Evolutionary conservation across 2,329 filamentous ascomycete genomes (phyloP).

Genomic region (Nigrospora sphaerica): DNA sequence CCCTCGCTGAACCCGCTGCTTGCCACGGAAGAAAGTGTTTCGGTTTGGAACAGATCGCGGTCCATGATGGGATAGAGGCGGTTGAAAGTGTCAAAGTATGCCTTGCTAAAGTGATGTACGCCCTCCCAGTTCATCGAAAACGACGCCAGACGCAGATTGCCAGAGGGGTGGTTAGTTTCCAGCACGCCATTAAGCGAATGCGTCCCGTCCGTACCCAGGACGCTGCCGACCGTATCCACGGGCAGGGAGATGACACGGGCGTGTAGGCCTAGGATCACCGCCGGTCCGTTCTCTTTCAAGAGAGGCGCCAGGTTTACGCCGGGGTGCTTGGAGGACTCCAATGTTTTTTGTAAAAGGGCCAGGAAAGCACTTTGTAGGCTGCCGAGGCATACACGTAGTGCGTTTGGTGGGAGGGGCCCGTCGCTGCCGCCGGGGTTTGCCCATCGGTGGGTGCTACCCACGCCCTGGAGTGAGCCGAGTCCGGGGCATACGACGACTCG

Average conservation of each 20-base stretch:
- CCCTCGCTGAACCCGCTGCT: conserved; percentile 42
- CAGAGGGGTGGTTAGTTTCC: conserved; percentile 6
- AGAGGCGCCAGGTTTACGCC: conserved; percentile 22
- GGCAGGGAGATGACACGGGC: conserved; percentile 6
- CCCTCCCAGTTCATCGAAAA: conserved; percentile 35
- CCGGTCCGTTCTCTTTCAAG: conserved; percentile 26
- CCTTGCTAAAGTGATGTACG: conserved; percentile 42
- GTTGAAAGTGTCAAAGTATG: conserved; percentile 55
- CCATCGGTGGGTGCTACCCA: no score
- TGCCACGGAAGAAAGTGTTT: conserved; percentile 36
- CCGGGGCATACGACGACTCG: no score
- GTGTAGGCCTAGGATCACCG: conserved; percentile 23
- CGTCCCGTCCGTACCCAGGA: conserved; percentile 5
- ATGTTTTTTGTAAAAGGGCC: conserved; percentile 36
- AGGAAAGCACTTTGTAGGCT: conserved; percentile 45
- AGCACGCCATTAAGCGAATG: conserved; percentile 8
- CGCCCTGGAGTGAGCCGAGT: no score
- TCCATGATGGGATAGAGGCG: conserved; percentile 52
- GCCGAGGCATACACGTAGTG: conserved; percentile 26
- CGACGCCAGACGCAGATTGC: conserved; percentile 8
- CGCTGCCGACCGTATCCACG: conserved; percentile 10
- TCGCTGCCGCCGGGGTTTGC: no score
- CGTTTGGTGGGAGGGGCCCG: neutral
- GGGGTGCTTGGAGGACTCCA: conserved; percentile 24
- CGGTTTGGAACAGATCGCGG: conserved; percentile 43